Evolutionary conservation across 805 yeast species (phyloP), one percentile per base, ranked within the genome.

Genomic region (Sugiyamaella floridensis): DNA sequence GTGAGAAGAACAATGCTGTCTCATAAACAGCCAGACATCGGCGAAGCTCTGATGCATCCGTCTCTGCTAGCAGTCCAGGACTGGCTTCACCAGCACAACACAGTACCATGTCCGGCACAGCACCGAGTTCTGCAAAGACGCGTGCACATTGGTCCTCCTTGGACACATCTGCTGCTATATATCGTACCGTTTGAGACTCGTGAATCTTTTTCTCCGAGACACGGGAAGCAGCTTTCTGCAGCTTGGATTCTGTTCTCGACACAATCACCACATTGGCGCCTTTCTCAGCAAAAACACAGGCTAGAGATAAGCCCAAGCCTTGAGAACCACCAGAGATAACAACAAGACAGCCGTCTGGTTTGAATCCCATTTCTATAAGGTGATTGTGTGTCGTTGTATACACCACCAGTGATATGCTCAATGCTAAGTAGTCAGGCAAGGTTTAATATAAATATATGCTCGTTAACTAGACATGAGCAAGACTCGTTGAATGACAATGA

Each of bases 281-380:
- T 16, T 64, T 60, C 1, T 73, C 55, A 52, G 76, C 79, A 45
- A 83, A 71, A 51, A 77, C 74, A 43, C 72, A 71, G 0, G 95
- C 96, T 52, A 92, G 67, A 40, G 85, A 86, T 2, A 82, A 82
- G 0, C 99, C 99, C 0, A 92, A 72, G 0, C 99, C 99, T 63
- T 92, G 99, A 0, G 97, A 89, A 0, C 89, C 98, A 2, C 99
- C 99, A 0, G 96, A 80, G n/a, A 92, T 76, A 15, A 92, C 76
- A 2, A 85, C 89, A 1, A 78, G 65, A 48, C 75, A 71, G 15
- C 53, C 51, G 20, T 48, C 37, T 11, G 37, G 28, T 18, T 29
- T 37, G 22, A 45, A 45, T 20, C 32, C 32, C 48, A 45, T 45
- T 19, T 5, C 26, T 12, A 15, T 3, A 5, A 32, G 37, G 37